Evolutionary conservation across 1,139 yeast species (phyloP), one percentile per base, ranked within the genome.

Genomic region (Candida tropicalis): DNA sequence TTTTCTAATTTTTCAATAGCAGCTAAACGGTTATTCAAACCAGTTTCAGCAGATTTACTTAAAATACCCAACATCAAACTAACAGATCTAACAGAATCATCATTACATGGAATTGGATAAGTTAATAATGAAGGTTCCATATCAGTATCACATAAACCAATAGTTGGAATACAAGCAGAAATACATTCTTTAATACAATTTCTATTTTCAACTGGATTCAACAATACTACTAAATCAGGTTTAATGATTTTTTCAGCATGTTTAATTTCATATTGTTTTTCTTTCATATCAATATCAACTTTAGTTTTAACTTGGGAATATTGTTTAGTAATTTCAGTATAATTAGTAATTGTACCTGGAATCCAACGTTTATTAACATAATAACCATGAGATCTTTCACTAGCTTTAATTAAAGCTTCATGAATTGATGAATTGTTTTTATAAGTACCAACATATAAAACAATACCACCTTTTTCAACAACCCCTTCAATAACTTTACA

Each of bases 81-180:
- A 4, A 86, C 81, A 11, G 95, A 80, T 61, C 99, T 79, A 46
- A 82, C 70, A n/a, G 95, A 85, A 62, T 91, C 98, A 63, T 93
- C 98, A 59, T 93, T 93, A 50, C 95, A 95, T 20, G 99, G 98
- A 53, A 93, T 87, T 40, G 98, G 95, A 63, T 93, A 93, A 2
- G 97, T 88, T 44, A 93, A 86, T 54, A 86, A 68, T 7, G 89
- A 79, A 15, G 98, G 96, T 60, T 93, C 97, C 65, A 86, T 83
- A 63, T 93, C 93, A 22, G 99, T 89, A 65, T 93, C 99, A 52
- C 95, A 83, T 46, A 93, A 79, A 29, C 97, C 99, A 55, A 93
- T 83, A 1, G 98, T 91, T 47, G 99, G 99, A 22, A 93, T 81
- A 61, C 95, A 79, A 49, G 84, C 76, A 57, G 83, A 82, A 52